Percentiles rank a stretch among this genome's conserved stretches.
Evolutionary conservation across 1,284 basidiomycete species (phyloP).

Genomic region (Ustilago shanxiensis): DNA sequence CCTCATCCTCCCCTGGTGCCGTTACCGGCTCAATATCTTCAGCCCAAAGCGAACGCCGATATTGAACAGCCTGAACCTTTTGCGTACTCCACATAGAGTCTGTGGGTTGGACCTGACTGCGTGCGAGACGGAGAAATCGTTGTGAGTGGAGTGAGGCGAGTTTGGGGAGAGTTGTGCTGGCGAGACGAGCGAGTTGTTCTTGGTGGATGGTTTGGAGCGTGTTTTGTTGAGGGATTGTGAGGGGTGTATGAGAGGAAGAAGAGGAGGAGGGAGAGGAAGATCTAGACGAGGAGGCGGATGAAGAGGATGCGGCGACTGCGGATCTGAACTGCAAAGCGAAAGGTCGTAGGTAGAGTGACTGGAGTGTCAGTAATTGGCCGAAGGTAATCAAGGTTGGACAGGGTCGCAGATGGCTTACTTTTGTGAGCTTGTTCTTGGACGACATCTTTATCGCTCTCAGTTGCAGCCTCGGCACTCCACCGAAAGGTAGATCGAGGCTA

Average conservation of each 20-base stretch:
- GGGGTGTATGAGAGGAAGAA: not conserved
- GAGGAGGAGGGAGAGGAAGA: constrained; percentile 8
- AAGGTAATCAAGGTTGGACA: no score
- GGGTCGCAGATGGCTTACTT: constrained; percentile 8
- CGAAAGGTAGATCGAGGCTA: not conserved
- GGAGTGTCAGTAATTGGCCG: not conserved
- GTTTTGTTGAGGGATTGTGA: constrained; percentile 20
- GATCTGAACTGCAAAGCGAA: constrained; percentile 21
- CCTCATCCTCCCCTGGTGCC: not conserved
- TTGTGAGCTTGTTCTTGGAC: constrained; percentile 21
- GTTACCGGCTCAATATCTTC: constrained; percentile 26
- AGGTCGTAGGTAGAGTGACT: not conserved
- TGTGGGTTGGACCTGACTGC: not conserved
- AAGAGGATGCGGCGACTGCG: constrained; percentile 26
- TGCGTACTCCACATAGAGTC: constrained; percentile 25
- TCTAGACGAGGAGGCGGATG: constrained; percentile 7
- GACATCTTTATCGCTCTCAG: constrained; percentile 14
- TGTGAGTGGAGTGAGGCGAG: constrained; percentile 36
- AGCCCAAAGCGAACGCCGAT: constrained; percentile 27
- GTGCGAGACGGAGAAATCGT: constrained; percentile 31
- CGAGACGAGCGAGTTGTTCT: constrained; percentile 35
- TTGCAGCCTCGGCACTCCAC: not conserved
- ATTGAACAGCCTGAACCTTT: constrained; percentile 13
- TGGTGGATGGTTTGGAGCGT: constrained; percentile 36
- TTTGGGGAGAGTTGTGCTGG: constrained; percentile 22